These are phyloP conservation scores for Emmonsiellopsis sp. DNA, from an alignment of 2,329 filamentous ascomycete species.

Conservation along the genomic window DNA sequence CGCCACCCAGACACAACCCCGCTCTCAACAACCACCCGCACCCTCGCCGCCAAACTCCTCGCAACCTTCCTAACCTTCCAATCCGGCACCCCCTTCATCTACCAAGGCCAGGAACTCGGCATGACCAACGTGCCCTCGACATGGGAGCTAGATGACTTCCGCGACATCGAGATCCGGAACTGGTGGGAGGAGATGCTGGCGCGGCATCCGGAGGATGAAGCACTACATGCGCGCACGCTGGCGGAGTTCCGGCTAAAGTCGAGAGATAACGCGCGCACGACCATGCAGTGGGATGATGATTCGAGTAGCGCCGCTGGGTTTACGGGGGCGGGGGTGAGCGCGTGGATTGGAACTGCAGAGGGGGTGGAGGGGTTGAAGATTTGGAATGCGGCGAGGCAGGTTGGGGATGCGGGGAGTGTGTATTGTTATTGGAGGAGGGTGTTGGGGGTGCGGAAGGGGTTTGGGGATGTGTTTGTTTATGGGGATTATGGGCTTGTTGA, in stretches of 20 bases:
- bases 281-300: slow-evolving; percentile 62
- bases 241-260: slow-evolving; percentile 33
- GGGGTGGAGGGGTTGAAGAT: slow-evolving; percentile 50
- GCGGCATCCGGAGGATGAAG: slow-evolving; percentile 17
- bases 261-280: slow-evolving; percentile 61
- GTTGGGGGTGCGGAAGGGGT: slow-evolving; percentile 51
- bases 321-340: slow-evolving; percentile 42
- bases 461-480: slow-evolving; percentile 58
- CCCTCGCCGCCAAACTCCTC: slow-evolving; percentile 50
- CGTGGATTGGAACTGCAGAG: slow-evolving; percentile 57
- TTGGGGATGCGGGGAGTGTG: slow-evolving; percentile 38
- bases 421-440: slow-evolving; percentile 55
- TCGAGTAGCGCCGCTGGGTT: no score
- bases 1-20: not conserved
- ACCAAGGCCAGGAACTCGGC: slow-evolving; percentile 61
- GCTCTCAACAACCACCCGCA: slow-evolving; percentile 38
- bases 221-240: slow-evolving; percentile 21
- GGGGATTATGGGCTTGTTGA: slow-evolving; percentile 53
- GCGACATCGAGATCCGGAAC: slow-evolving; percentile 55
- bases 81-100: slow-evolving; percentile 57
- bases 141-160: slow-evolving; percentile 58
- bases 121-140: slow-evolving; percentile 55
- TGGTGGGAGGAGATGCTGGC: slow-evolving; percentile 42
- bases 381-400: slow-evolving; percentile 51
- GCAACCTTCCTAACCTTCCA: slow-evolving; percentile 50